Percentiles rank a stretch among this genome's conserved stretches.
Evolutionary conservation across 2,329 filamentous ascomycete species (phyloP).

Genomic region (Fusarium sp.): DNA sequence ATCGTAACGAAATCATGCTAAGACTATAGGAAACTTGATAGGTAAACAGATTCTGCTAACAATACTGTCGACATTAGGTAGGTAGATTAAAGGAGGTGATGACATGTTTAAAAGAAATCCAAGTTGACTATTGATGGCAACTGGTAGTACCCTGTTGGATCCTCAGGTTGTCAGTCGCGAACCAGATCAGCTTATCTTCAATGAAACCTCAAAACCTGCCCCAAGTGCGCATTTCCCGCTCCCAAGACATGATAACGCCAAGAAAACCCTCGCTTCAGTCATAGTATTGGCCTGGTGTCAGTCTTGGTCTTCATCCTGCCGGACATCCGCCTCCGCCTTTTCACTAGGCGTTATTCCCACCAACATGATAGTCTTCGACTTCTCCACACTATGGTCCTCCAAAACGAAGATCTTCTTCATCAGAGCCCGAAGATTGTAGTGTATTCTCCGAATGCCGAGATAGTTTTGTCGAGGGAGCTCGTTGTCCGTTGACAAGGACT

Average conservation of each 20-base stretch:
- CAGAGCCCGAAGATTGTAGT: background rate
- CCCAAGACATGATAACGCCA: background rate
- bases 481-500: background rate
- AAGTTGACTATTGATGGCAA: background rate
- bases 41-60: background rate
- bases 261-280: background rate
- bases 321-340: slow-evolving; percentile 35
- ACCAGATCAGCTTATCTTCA: background rate
- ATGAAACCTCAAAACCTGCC: background rate
- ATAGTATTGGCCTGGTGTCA: background rate
- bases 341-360: background rate
- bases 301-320: slow-evolving; percentile 12
- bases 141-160: background rate
- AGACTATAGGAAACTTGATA: background rate
- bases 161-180: background rate
- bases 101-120: background rate
- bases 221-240: background rate
- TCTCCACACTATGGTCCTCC: slow-evolving; percentile 6
- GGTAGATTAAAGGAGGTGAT: background rate
- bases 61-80: background rate
- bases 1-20: background rate
- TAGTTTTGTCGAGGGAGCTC: background rate
- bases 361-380: background rate
- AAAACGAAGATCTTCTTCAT: background rate
- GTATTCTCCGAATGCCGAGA: background rate